These are phyloP conservation scores for Phytophthora crassamura DNA, from an alignment of 352 stramenopile genomes.

Conservation along the genomic window DNA sequence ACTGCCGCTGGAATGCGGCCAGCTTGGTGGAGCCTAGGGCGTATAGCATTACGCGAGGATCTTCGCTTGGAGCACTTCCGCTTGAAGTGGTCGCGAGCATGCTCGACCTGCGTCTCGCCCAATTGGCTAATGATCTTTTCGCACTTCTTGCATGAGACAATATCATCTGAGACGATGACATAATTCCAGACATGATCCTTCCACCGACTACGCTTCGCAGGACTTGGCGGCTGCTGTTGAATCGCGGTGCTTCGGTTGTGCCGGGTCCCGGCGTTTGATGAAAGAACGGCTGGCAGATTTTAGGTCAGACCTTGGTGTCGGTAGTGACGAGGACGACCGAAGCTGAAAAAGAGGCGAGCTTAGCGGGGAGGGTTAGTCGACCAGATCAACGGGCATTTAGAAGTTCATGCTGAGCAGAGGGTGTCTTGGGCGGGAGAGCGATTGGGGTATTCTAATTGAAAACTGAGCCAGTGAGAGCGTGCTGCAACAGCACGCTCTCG, in stretches of 20 bases:
- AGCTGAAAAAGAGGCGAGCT: no score
- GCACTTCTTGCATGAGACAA: constrained; percentile 18
- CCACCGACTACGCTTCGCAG: background rate
- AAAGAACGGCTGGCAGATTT: background rate
- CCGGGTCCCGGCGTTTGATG: background rate
- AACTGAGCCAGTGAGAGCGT: no score
- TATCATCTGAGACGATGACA: constrained; percentile 1
- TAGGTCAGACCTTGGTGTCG: background rate
- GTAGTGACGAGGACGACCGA: background rate
- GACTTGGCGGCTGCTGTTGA: background rate
- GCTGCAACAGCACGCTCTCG: no score
- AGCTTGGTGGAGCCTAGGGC: background rate
- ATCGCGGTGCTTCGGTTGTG: background rate
- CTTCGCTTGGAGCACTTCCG: constrained; percentile 18
- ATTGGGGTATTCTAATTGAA: background rate
- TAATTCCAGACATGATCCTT: constrained; percentile 14
- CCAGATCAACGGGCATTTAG: background rate
- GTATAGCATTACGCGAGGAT: constrained; percentile 1
- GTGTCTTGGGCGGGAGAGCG: background rate
- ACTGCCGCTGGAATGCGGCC: background rate
- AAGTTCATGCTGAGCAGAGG: background rate
- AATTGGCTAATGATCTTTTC: constrained; percentile 12
- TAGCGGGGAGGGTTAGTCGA: no score
- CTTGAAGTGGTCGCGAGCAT: constrained; percentile 4
- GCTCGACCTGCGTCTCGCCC: constrained; percentile 13